Evolutionary conservation across 2,329 filamentous ascomycete species (phyloP), one percentile per base, ranked within the genome.

Genomic region (Trichoderma sp.): DNA sequence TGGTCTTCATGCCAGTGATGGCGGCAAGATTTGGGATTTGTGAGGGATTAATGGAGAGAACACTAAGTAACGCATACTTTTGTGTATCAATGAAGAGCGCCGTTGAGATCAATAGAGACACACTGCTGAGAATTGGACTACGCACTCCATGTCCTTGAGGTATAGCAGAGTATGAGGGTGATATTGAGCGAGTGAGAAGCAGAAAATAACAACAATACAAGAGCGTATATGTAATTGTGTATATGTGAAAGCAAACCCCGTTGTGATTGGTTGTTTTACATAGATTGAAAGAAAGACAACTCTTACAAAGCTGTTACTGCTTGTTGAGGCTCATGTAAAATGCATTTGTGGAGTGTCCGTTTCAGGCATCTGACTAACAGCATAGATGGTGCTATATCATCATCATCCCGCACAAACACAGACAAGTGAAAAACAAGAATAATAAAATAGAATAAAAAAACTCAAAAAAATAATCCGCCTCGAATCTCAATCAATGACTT

Each of bases 1-100:
- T 74, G 71, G 71, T 71, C 71, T 10, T 68, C 68, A 19, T 74
- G 72, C 64, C 70, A 68, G 54, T 70, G 68, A 63, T 13, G 10
- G 12, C 10, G 19, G n/a, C 12, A 3, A 13, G 10, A 48, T 5
- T 22, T 13, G 42, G 6, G 42, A 22, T 19, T 42, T n/a, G n/a
- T 22, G n/a, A 4, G 19, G 39, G n/a, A 10, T 17, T 9, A 45
- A 10, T 45, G 39, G 12, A n/a, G 10, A 19, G 39, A 45, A 45
- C 2, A 2, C 9, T 45, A 9, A 45, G 39, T 9, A n/a, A n/a
- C n/a, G 19, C 39, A 19, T 45, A 7, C 7, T 45, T 45, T n/a
- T 45, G 39, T 19, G n/a, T 45, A 19, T 45, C n/a, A 10, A 19
- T 19, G 39, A 19, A 45, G 9, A 12, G 10, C 2, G 8, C 2